A percentile compares a stretch with the other conserved stretches of the same genome.
Conservation (phyloP, 495 filamentous ascomycete species). For the Neurospora sp. region DNA sequence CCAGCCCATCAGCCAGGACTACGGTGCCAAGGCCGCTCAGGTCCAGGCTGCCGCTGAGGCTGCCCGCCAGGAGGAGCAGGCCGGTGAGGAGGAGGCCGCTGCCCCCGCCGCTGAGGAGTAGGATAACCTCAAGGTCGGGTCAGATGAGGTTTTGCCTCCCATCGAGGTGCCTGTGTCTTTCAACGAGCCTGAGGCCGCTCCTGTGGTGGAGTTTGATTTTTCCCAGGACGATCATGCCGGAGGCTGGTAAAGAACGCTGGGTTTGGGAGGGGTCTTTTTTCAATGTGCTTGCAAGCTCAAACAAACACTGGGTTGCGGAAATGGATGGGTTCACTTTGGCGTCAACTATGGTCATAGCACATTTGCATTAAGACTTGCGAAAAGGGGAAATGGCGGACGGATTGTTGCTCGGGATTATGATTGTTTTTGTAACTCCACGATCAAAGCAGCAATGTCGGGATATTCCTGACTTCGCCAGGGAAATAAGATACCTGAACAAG, state of each 20-base stretch:
- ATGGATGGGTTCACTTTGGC: slow-evolving; percentile 24
- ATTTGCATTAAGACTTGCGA: slow-evolving; percentile 26
- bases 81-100: slow-evolving; percentile 40
- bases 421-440: slow-evolving; percentile 17
- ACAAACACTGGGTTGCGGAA: slow-evolving; percentile 12
- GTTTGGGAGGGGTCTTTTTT: slow-evolving; percentile 6
- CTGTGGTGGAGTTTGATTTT: not conserved
- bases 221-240: not conserved
- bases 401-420: slow-evolving; percentile 12
- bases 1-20: slow-evolving; percentile 92
- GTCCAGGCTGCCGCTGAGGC: slow-evolving; percentile 58
- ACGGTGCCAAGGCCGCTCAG: slow-evolving; percentile 90
- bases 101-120: slow-evolving; percentile 40
- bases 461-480: slow-evolving; percentile 15
- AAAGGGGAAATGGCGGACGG: slow-evolving; percentile 20
- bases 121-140: slow-evolving; percentile 12
- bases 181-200: not conserved
- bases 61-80: slow-evolving; percentile 58
- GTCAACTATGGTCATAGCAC: slow-evolving; percentile 25
- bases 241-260: slow-evolving; percentile 9
- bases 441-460: slow-evolving; percentile 16
- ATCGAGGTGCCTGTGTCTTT: not conserved
- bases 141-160: slow-evolving; percentile 1
- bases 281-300: slow-evolving; percentile 14
- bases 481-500: slow-evolving; percentile 6